Base-by-base conservation (phyloP, 805 yeast genomes). In the Cyberlindnera maritima region DNA sequence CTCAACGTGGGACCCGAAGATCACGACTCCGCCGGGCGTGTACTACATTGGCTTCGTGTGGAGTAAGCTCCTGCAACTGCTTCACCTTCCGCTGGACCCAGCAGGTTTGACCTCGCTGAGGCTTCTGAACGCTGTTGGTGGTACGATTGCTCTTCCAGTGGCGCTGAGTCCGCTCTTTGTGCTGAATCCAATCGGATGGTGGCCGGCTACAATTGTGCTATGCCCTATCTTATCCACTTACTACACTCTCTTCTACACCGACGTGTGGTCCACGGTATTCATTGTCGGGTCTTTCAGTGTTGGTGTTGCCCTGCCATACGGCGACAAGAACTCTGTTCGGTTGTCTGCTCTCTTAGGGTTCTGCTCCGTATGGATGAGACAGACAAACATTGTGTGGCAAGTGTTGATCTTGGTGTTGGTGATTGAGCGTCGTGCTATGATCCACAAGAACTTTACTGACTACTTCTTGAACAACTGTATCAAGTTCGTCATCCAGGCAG, bases 21-120 rank as follows among this genome's bases (percentile, higher is more conserved):
- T 94, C 61, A 92, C 99, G 2, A 94, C 99, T 0, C 99, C 99
- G 1, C 98, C 98, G 1, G 99, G 98, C 0, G 69, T 92, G 15
- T 92, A 94, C 61, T 41, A 73, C 3, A 51, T 81, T 12, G 77
- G 77, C 2, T 68, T 64, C 54, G 8, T 67, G 1, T 68, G 65
- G 55, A 55, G 67, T 18, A 58, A 63, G 33, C 43, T 67, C 32
- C 36, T 51, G 15, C 20, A 57, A 25, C 31, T 55, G 8, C 36
- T 59, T 51, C 56, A 58, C 46, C 11, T 50, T 23, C 53, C 63
- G 4, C 50, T 68, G 49, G 46, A 65, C 25, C 53, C 61, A 1
- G 68, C 71, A 49, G 63, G 65, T 3, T 50, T 77, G 18, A 54
- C 68, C 1, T 67, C 72, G 10, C 62, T 83, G 44, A 66, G 95